Percentiles rank a stretch among this genome's conserved stretches.
Evolutionary conservation across 2,329 filamentous ascomycete species (phyloP).

Genomic region (Escovopsis sp.): DNA sequence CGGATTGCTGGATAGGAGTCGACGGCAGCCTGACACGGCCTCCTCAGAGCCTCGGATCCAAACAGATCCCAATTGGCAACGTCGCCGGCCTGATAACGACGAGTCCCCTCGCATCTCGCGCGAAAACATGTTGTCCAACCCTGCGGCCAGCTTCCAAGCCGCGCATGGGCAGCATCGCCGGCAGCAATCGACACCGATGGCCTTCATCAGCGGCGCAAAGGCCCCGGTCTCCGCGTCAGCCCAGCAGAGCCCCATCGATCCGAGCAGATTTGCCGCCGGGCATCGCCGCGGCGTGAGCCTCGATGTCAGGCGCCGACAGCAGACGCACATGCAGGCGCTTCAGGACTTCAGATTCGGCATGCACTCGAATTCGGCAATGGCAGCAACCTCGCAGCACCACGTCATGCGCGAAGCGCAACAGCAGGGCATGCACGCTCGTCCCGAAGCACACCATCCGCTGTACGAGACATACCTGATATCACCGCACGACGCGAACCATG

Average conservation of each 20-base stretch:
- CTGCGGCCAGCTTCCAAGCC: constrained; percentile 56
- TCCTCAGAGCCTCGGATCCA: constrained; percentile 26
- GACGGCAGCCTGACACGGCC: constrained; percentile 3
- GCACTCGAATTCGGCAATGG: constrained; percentile 40
- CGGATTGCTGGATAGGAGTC: not conserved
- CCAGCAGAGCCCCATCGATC: constrained; percentile 10
- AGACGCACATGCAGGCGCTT: constrained; percentile 14
- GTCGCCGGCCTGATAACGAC: constrained; percentile 31
- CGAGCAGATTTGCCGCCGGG: constrained; percentile 23
- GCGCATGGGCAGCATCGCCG: constrained; percentile 49
- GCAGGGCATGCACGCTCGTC: constrained; percentile 64
- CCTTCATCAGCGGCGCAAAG: constrained; percentile 64
- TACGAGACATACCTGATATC: constrained; percentile 44
- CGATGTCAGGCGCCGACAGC: constrained; percentile 51
- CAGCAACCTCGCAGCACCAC: constrained; percentile 49
- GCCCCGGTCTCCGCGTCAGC: constrained; percentile 37
- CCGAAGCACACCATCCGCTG: constrained; percentile 36
- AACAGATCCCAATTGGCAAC: constrained; percentile 36
- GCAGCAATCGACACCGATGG: constrained; percentile 73
- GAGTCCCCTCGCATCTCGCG: constrained; percentile 51
- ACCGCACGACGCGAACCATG: constrained; percentile 39
- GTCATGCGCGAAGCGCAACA: constrained; percentile 81
- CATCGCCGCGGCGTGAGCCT: constrained; percentile 78
- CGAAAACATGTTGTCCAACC: constrained; percentile 68
- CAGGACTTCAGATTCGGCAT: constrained; percentile 33